Evolutionary conservation across 2,329 filamentous ascomycete species (phyloP).

Genomic region (Cladophialophora carrionii): DNA sequence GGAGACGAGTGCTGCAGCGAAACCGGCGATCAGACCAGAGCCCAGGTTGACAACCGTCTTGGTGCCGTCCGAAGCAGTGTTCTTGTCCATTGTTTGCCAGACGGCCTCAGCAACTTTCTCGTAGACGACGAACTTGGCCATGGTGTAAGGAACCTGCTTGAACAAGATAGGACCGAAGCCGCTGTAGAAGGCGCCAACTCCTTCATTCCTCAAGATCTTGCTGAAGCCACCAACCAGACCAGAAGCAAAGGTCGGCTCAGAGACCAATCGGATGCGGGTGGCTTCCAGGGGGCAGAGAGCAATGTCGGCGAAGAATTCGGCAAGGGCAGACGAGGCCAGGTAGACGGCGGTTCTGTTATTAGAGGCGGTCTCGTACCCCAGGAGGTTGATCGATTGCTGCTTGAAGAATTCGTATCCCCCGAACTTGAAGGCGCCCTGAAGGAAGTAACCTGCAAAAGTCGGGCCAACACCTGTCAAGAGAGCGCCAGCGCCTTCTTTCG

Average conservation of each 20-base stretch:
- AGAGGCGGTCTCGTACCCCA: slow-evolving; percentile 76
- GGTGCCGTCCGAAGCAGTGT: slow-evolving; percentile 64
- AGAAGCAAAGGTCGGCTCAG: slow-evolving; percentile 80
- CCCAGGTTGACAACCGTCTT: slow-evolving; percentile 83
- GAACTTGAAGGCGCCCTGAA: slow-evolving; percentile 91
- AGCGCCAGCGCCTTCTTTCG: slow-evolving; percentile 81
- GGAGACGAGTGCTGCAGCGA: slow-evolving; percentile 83
- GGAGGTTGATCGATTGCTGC: slow-evolving; percentile 79
- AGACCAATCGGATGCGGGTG: slow-evolving; percentile 90
- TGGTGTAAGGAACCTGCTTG: slow-evolving; percentile 91
- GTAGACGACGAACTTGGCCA: slow-evolving; percentile 93
- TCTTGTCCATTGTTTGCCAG: slow-evolving; percentile 73
- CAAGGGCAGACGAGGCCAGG: slow-evolving; percentile 65
- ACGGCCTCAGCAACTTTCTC: slow-evolving; percentile 81
- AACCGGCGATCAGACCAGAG: slow-evolving; percentile 82
- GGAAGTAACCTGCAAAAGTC: slow-evolving; percentile 88
- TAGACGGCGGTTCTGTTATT: slow-evolving; percentile 83
- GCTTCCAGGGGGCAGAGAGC: slow-evolving; percentile 88
- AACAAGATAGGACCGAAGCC: slow-evolving; percentile 87
- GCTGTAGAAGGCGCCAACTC: slow-evolving; percentile 83
- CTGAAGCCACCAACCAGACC: slow-evolving; percentile 77
- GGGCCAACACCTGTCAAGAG: slow-evolving; percentile 84
- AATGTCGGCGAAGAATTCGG: slow-evolving; percentile 67
- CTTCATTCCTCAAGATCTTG: slow-evolving; percentile 83
- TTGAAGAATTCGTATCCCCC: slow-evolving; percentile 97